Conservation (phyloP, 768 basidiomycete species). For the Lentinus tigrinus region DNA sequence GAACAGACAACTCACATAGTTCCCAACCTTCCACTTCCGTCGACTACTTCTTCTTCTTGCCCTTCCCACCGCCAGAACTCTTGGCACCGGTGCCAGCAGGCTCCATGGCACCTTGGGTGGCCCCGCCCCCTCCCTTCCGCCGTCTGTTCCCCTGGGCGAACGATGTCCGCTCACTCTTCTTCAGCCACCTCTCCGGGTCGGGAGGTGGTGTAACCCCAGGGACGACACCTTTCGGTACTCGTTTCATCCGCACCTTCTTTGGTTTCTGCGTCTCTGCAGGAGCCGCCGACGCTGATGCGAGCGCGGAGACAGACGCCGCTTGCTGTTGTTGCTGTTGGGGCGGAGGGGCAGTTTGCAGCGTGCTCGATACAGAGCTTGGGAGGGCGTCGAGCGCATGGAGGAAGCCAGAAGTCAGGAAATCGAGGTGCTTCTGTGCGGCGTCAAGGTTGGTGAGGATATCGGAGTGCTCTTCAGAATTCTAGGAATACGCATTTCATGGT, state of each 20-base stretch:
- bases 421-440: conserved; percentile 78
- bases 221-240: conserved; percentile 73
- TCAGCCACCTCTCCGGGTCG: conserved; percentile 86
- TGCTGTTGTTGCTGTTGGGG: conserved; percentile 39
- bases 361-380: conserved; percentile 47
- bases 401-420: conserved; percentile 77
- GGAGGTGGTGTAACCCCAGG: conserved; percentile 80
- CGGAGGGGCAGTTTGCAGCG: conserved; percentile 63
- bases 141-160: conserved; percentile 50
- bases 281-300: conserved; percentile 12
- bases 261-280: conserved; percentile 25
- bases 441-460: conserved; percentile 85
- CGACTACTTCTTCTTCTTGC: conserved; percentile 67
- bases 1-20: not conserved
- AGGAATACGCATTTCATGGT: conserved; percentile 19
- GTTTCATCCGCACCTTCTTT: conserved; percentile 57
- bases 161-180: conserved; percentile 76
- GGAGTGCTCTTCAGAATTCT: conserved; percentile 86
- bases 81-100: conserved; percentile 28
- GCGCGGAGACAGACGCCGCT: conserved; percentile 27
- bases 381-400: conserved; percentile 61
- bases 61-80: conserved; percentile 43
- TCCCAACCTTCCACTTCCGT: not conserved
- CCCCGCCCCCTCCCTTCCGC: conserved; percentile 47
- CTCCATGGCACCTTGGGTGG: conserved; percentile 66